phyloP scores from a whole-genome alignment of 2,329 filamentous ascomycete species.

The Metarhizium anisopliae region DNA sequence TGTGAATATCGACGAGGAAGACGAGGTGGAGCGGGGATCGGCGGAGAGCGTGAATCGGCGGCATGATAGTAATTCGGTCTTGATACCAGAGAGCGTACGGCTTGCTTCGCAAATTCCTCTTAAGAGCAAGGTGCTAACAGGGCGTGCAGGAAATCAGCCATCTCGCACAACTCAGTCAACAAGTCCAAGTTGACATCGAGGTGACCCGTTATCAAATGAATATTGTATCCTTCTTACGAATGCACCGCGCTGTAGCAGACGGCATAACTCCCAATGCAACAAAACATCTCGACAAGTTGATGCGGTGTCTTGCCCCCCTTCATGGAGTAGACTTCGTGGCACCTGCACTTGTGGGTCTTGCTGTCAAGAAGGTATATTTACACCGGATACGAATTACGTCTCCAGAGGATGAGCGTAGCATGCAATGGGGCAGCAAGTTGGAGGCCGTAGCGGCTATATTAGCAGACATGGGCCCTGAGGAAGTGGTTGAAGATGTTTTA shows the following conservation, averaged over 20 bases:
- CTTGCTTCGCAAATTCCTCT: not conserved
- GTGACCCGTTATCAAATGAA: constrained; percentile 80
- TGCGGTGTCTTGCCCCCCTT: constrained; percentile 67
- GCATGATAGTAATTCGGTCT: constrained; percentile 16
- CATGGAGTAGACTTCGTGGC: constrained; percentile 75
- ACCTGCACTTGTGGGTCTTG: constrained; percentile 73
- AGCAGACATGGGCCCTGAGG: constrained; percentile 50
- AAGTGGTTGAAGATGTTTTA: constrained; percentile 57
- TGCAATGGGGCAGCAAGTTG: constrained; percentile 85
- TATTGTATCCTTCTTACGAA: constrained; percentile 74
- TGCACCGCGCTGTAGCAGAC: constrained; percentile 74
- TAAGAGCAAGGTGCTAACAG: constrained; percentile 7
- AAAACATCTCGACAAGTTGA: constrained; percentile 62
- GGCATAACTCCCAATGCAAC: constrained; percentile 74
- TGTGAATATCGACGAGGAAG: constrained; percentile 59
- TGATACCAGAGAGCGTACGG: constrained; percentile 36
- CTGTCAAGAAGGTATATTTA: constrained; percentile 76
- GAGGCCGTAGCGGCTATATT: constrained; percentile 60
- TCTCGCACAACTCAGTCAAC: constrained; percentile 48
- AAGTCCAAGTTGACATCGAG: constrained; percentile 62
- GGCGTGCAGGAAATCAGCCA: constrained; percentile 42
- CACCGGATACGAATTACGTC: constrained; percentile 69
- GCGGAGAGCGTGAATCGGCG: constrained; percentile 36
- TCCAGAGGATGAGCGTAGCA: constrained; percentile 68
- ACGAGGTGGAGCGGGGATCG: constrained; percentile 25